These are phyloP conservation scores for Scopulariopsis brevicaulis DNA, from an alignment of 2,329 filamentous ascomycete genomes.

Conservation along the genomic window DNA sequence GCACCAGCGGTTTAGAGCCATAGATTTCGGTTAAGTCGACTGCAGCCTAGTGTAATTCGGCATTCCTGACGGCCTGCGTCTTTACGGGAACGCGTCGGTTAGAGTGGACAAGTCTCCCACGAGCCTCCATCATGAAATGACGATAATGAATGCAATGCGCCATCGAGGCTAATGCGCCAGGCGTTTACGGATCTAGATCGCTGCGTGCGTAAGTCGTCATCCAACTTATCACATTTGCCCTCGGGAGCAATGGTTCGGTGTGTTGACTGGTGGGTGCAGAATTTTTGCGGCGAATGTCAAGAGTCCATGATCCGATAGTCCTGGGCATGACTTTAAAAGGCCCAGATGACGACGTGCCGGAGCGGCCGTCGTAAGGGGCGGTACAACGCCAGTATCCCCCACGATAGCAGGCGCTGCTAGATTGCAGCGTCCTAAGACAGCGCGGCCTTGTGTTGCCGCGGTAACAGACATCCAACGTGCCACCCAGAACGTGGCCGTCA, in stretches of 20 bases:
- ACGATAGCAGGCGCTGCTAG: background rate
- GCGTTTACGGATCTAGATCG: background rate
- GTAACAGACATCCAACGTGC: background rate
- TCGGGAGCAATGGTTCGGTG: background rate
- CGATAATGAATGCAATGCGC: background rate
- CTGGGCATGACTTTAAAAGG: slow-evolving; percentile 23
- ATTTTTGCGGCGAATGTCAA: background rate
- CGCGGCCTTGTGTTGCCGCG: background rate
- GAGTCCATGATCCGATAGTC: slow-evolving; percentile 11
- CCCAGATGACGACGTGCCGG: slow-evolving; percentile 6
- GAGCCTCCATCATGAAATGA: background rate
- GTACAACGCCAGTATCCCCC: background rate
- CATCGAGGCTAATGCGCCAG: background rate
- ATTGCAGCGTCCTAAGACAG: background rate
- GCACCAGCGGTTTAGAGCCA: background rate
- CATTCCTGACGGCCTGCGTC: background rate
- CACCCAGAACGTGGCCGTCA: background rate
- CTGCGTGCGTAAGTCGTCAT: background rate
- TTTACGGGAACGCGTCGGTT: background rate
- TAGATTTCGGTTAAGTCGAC: background rate
- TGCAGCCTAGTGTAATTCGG: background rate
- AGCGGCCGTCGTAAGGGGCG: background rate
- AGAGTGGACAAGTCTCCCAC: background rate
- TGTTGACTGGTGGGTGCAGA: background rate
- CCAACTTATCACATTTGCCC: background rate